Evolutionary conservation across 805 yeast genomes (phyloP), one percentile per base, ranked within the genome.

Genomic region (Wickerhamomyces canadensis): DNA sequence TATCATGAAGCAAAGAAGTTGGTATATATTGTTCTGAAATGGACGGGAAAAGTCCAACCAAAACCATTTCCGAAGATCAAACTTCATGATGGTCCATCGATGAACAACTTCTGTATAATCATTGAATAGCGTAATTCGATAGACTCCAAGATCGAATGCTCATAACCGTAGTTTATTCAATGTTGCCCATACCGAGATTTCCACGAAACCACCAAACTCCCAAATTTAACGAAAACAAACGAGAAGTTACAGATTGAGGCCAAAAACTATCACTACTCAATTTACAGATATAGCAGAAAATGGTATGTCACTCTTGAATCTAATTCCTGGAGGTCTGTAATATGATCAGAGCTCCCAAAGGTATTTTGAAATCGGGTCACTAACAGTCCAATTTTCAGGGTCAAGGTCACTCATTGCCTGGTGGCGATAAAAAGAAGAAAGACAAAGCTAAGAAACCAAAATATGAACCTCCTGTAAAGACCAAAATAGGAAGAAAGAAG

Each of bases 401-500:
- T 52, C 78, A 74, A 67, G 71, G 68, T 37, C 71, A 78, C 38
- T 70, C 77, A 42, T 62, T 72, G 48, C 48, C 54, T 33, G 77
- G 76, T 45, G 74, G 72, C 56, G 52, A 51, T 36, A 42, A 68
- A 59, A 70, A 69, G 62, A 77, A 77, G 60, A 79, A 76, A 51
- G 78, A 74, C 45, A 80, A 80, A 66, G 78, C 80, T 48, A 85
- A 84, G 54, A 89, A 91, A 65, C 98, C 97, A 55, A 91, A 89
- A 70, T 93, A 91, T 63, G 98, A 93, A 64, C 98, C 98, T 25
- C 98, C 98, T 13, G 97, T 91, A 43, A 94, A 91, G 64, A 82
- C 96, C 6, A 80, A 89, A 48, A 84, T 87, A 54, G 96, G 96
- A 40, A 84, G 86, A 62, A 89, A 87, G 74, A 84, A 85, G 68